Evolutionary conservation across 1,284 basidiomycete species (phyloP).

Genomic region (Ganoderma boninense): DNA sequence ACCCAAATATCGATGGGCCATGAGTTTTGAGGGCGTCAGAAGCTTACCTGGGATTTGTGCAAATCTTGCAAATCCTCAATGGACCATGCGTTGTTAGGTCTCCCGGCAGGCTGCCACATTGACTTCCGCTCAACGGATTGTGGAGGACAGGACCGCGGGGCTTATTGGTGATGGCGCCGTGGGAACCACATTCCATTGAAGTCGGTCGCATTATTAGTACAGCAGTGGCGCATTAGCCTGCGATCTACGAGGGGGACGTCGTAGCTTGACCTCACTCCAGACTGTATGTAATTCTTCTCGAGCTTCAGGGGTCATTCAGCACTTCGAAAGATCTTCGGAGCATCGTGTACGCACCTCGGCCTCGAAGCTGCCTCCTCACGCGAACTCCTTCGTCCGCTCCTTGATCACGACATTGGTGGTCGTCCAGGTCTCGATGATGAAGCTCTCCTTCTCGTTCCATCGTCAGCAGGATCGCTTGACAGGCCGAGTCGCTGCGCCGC

Average conservation of each 20-base stretch:
- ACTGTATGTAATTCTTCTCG: constrained; percentile 54
- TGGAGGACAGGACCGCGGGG: too few species aligned
- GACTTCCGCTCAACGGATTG: too few species aligned
- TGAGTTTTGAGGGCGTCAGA: too few species aligned
- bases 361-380: constrained; percentile 77
- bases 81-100: too few species aligned
- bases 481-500: constrained; percentile 90
- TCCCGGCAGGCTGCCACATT: too few species aligned
- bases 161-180: too few species aligned
- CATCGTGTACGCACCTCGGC: constrained; percentile 63
- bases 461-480: constrained; percentile 86
- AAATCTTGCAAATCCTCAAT: too few species aligned
- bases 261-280: constrained; percentile 37
- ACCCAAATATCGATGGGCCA: too few species aligned
- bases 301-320: constrained; percentile 24
- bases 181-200: neutral
- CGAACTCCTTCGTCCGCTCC: constrained; percentile 80
- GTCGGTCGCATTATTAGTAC: neutral
- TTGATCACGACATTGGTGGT: constrained; percentile 86
- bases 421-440: constrained; percentile 65
- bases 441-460: constrained; percentile 83
- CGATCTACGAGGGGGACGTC: too few species aligned
- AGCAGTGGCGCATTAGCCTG: neutral
- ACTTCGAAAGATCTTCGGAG: neutral
- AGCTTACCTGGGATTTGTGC: too few species aligned